Percentiles rank a stretch among this genome's conserved stretches.
phyloP scores from a whole-genome alignment of 2,329 filamentous ascomycete genomes.

The Claviceps sp. region DNA sequence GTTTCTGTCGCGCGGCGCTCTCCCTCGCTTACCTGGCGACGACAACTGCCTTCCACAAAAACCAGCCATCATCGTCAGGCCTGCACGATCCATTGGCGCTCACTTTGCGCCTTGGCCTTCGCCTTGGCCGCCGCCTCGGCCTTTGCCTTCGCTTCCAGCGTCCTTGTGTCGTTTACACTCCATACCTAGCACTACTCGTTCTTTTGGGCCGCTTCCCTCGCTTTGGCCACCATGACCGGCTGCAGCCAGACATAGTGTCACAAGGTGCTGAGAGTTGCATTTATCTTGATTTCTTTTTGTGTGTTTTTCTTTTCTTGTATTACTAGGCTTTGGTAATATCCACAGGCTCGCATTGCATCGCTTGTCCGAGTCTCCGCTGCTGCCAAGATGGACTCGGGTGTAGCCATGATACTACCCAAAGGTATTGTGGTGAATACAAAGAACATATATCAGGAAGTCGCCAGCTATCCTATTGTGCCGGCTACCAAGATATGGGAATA shows the following conservation, averaged over 20 bases:
- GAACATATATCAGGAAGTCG: slow-evolving; percentile 40
- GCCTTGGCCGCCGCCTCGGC: background rate
- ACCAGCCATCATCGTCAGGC: background rate
- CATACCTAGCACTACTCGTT: background rate
- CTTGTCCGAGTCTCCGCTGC: background rate
- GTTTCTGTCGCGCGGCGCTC: background rate
- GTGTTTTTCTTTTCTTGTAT: too few relatives aligned
- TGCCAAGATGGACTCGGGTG: slow-evolving; percentile 19
- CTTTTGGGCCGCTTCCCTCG: background rate
- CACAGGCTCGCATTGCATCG: background rate
- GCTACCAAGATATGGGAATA: slow-evolving; percentile 40
- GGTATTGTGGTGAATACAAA: slow-evolving; percentile 43
- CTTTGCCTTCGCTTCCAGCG: background rate
- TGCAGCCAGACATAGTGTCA: slow-evolving; percentile 1
- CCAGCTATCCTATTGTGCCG: slow-evolving; percentile 35
- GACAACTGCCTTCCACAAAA: background rate
- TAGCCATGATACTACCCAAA: slow-evolving; percentile 38
- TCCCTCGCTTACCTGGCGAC: background rate
- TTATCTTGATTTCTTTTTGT: background rate
- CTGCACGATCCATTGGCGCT: background rate
- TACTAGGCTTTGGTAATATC: background rate
- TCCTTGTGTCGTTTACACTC: background rate
- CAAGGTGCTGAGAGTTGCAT: background rate
- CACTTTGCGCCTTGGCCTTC: background rate
- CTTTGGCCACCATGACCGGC: slow-evolving; percentile 1